These are phyloP conservation scores for Penicillium egyptiacum DNA, from an alignment of 495 filamentous ascomycete genomes.

Conservation along the genomic window DNA sequence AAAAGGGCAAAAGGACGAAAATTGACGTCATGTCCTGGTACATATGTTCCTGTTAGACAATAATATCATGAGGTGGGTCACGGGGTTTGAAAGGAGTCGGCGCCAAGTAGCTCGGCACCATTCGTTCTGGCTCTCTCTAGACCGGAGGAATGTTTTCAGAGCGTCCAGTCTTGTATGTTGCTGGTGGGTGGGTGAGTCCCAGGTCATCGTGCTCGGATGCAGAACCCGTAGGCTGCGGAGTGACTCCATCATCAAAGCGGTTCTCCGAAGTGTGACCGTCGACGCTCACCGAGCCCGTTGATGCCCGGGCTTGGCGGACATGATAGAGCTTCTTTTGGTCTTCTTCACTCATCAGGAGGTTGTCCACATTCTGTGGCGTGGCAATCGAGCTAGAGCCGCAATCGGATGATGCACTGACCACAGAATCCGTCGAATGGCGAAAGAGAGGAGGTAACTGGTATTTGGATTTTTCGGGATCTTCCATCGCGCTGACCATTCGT, in stretches of 20 bases:
- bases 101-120: background rate
- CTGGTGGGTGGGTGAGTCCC: background rate
- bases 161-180: background rate
- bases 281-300: slow-evolving; percentile 11
- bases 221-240: background rate
- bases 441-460: slow-evolving; percentile 56
- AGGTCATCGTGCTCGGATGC: background rate
- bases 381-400: slow-evolving; percentile 65
- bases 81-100: background rate
- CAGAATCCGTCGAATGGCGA: slow-evolving; percentile 66
- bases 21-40: slow-evolving; percentile 17
- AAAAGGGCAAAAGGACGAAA: slow-evolving; percentile 5
- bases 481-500: slow-evolving; percentile 39
- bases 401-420: slow-evolving; percentile 51
- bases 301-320: slow-evolving; percentile 59
- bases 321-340: slow-evolving; percentile 69
- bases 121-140: background rate
- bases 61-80: slow-evolving; percentile 8
- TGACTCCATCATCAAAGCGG: background rate
- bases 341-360: slow-evolving; percentile 71
- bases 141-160: background rate
- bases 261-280: slow-evolving; percentile 1
- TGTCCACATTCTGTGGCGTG: slow-evolving; percentile 76
- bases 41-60: slow-evolving; percentile 10
- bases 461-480: slow-evolving; percentile 41